Evolutionary conservation across 108 stramenopile species (phyloP), one percentile per base, ranked within the genome.

Genomic region (Discostella stelligeroides): DNA sequence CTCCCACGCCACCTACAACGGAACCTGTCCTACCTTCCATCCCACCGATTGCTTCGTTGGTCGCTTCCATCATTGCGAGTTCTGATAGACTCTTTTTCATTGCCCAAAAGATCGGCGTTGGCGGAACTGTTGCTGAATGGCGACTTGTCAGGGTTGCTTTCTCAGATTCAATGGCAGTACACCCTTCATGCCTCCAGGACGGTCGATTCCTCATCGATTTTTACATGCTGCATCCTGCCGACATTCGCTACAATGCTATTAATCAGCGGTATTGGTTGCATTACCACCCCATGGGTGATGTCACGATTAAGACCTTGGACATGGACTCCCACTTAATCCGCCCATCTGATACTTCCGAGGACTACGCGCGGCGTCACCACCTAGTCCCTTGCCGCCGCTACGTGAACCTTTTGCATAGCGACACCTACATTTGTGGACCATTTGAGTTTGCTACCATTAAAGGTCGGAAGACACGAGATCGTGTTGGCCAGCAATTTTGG

Each of bases 51-150:
- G n/a, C n/a, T n/a, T n/a, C n/a, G n/a, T n/a, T n/a, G n/a, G n/a
- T n/a, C n/a, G n/a, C n/a, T n/a, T 38, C 58, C 47, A 2, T 30
- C 30, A 1, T 1, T 55, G n/a, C n/a, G n/a, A n/a, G 69, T 38
- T 5, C 23, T 8, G 48, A 60, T 18, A 28, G 24, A 17, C 49
- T 61, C 18, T 70, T 70, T 60, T 60, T 70, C 20, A 21, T 70
- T 1, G 4, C 69, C 42, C 21, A 27, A 23, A 54, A 23, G 15
- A 10, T 4, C 28, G 27, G n/a, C n/a, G n/a, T n/a, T n/a, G n/a
- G n/a, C n/a, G n/a, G n/a, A n/a, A n/a, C n/a, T n/a, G n/a, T n/a
- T n/a, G n/a, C n/a, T 28, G 53, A 54, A 28, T 54, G 53, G 53
- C 21, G 53, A 0, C 53, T 54, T 8, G 53, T 13, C 8, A 5